A percentile compares a stretch with the other conserved stretches of the same genome.
Conservation (phyloP, 306 rosid genomes). For the Luffa acutangula region DNA sequence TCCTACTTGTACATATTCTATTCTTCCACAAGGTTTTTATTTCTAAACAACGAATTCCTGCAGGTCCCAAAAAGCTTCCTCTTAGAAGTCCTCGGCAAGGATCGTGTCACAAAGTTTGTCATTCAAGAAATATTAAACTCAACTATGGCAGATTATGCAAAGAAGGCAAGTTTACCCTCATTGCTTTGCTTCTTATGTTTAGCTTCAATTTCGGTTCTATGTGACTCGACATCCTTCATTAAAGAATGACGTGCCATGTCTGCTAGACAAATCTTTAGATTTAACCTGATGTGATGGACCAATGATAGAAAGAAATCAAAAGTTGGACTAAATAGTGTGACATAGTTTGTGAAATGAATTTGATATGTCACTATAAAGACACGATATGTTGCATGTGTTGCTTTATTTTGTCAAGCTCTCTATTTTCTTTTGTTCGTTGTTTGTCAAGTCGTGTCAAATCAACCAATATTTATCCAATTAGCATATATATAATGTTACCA, state of each 20-base stretch:
- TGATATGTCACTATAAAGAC: not conserved
- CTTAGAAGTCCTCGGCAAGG: constrained; percentile 56
- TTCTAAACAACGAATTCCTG: constrained; percentile 11
- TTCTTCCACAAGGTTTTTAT: constrained; percentile 14
- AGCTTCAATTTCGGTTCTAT: no score
- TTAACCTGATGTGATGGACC: not conserved
- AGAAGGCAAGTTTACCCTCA: constrained; percentile 35
- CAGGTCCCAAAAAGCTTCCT: constrained; percentile 78
- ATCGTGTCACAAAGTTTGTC: constrained; percentile 58
- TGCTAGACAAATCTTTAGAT: not conserved
- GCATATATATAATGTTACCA: not conserved
- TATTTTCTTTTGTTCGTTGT: not conserved
- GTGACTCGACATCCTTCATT: not conserved
- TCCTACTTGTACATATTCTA: not conserved
- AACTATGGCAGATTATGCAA: constrained; percentile 57
- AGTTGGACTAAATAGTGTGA: not conserved
- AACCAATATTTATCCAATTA: not conserved
- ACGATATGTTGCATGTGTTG: not conserved
- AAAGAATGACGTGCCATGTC: not conserved
- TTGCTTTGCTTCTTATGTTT: not conserved
- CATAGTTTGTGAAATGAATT: not conserved
- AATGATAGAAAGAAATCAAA: not conserved
- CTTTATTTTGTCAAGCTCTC: not conserved
- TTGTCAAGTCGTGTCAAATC: not conserved
- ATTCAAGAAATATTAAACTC: constrained; percentile 76